Evolutionary conservation across 441 rosid species (phyloP).

Genomic region (Euphorbia schlechtendalii): DNA sequence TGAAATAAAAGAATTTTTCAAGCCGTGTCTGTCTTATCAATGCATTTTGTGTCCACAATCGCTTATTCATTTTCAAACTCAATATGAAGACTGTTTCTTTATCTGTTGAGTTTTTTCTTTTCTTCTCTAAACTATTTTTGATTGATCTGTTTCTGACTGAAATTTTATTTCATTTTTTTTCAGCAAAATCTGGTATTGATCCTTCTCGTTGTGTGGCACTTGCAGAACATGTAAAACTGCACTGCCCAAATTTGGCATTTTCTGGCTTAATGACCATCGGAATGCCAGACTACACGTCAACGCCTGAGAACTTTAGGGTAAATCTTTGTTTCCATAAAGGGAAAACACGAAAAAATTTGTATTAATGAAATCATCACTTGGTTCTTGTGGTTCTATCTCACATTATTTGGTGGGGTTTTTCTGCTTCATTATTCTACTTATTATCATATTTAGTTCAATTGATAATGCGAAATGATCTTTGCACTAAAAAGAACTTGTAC

Average conservation of each 20-base stretch:
- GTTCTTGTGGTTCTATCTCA: not conserved
- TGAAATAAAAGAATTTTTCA: not conserved
- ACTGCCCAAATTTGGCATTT: constrained; percentile 61
- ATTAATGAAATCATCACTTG: not conserved
- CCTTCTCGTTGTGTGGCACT: constrained; percentile 62
- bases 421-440: not conserved
- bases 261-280: constrained; percentile 95
- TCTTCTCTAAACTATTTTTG: not conserved
- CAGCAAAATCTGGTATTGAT: constrained; percentile 83
- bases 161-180: constrained; percentile 20
- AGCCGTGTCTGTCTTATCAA: not conserved
- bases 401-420: not conserved
- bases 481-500: not conserved
- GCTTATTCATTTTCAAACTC: not conserved
- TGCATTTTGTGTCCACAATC: not conserved
- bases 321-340: constrained; percentile 15
- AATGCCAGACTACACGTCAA: constrained; percentile 79
- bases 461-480: not conserved
- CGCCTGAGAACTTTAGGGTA: constrained; percentile 86
- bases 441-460: not conserved
- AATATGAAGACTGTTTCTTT: not conserved
- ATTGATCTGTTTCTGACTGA: constrained; percentile 14
- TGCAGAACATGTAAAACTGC: constrained; percentile 54
- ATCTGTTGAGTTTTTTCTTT: not conserved
- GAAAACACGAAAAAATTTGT: not conserved